Evolutionary conservation across 768 basidiomycete genomes (phyloP).

Genomic region (Termitomyces sp.): DNA sequence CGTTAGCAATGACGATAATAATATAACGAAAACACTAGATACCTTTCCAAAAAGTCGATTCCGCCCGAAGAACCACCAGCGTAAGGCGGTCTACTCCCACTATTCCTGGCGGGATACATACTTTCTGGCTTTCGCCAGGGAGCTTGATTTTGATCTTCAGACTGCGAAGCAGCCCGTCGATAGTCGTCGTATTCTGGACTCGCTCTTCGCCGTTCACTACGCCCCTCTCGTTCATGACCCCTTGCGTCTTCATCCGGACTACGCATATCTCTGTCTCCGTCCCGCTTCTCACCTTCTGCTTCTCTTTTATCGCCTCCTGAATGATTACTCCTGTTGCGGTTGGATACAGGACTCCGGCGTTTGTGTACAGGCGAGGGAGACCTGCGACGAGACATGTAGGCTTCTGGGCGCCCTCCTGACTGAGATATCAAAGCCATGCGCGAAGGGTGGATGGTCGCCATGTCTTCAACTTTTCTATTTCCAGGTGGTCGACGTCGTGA

Average conservation of each 20-base stretch:
- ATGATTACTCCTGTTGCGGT: conserved; percentile 25
- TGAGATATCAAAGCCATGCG: conserved; percentile 12
- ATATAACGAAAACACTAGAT: conserved; percentile 14
- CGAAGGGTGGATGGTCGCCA: conserved; percentile 15
- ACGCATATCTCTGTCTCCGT: conserved; percentile 16
- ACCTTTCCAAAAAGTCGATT: conserved; percentile 69
- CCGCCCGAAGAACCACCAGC: conserved; percentile 29
- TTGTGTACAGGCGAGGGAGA: conserved; percentile 40
- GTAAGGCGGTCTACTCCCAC: conserved; percentile 21
- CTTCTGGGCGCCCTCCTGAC: conserved; percentile 4
- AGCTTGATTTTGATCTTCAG: conserved; percentile 22
- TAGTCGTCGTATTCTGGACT: conserved; percentile 65
- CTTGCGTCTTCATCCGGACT: conserved; percentile 14
- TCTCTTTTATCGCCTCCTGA: conserved; percentile 21
- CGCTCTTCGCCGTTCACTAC: conserved; percentile 24
- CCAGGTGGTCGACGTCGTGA: neutral
- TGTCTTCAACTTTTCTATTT: neutral
- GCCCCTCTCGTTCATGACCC: conserved; percentile 6
- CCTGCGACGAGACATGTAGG: conserved; percentile 9
- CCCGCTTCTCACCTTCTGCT: conserved; percentile 12
- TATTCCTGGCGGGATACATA: conserved; percentile 47
- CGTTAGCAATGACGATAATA: neutral
- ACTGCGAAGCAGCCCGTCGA: conserved; percentile 33
- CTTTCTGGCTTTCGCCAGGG: conserved; percentile 46
- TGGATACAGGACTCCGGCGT: conserved; percentile 25